phyloP scores from a whole-genome alignment of 768 basidiomycete genomes.

The Gymnopilus dilepis region DNA sequence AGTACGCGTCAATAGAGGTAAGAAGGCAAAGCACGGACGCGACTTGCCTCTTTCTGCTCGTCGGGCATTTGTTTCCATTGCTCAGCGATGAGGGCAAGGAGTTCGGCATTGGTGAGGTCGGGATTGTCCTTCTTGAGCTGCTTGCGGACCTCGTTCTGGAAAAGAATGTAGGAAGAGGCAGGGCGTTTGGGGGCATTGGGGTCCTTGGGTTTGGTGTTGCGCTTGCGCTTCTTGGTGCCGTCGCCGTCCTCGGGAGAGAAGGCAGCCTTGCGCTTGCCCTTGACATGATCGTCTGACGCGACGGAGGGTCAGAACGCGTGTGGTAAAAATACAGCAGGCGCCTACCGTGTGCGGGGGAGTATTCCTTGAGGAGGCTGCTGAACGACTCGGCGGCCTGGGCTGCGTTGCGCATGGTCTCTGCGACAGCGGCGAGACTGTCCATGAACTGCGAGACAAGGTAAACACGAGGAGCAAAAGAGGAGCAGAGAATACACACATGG shows the following conservation, averaged over 20 bases:
- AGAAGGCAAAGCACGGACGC: conserved; percentile 16
- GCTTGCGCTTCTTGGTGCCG: conserved; percentile 58
- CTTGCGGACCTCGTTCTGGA: conserved; percentile 89
- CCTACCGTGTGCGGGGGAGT: conserved; percentile 29
- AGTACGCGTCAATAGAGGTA: conserved; percentile 12
- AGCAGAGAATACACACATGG: conserved; percentile 33
- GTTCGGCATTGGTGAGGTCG: conserved; percentile 68
- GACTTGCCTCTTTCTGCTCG: conserved; percentile 76
- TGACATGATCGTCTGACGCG: conserved; percentile 27
- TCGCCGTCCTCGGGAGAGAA: conserved; percentile 43
- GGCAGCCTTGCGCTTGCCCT: conserved; percentile 62
- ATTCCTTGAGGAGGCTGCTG: conserved; percentile 51
- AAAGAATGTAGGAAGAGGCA: conserved; percentile 90
- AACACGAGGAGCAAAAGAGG: conserved; percentile 14
- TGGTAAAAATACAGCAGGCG: conserved; percentile 12
- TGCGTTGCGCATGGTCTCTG: conserved; percentile 66
- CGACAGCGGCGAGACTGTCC: conserved; percentile 57
- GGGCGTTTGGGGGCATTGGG: conserved; percentile 96
- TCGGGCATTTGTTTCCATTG: conserved; percentile 74
- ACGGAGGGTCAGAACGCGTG: conserved; percentile 21
- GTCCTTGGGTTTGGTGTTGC: conserved; percentile 76
- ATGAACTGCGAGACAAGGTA: conserved; percentile 50
- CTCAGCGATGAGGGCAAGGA: conserved; percentile 72
- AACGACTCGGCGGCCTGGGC: conserved; percentile 66
- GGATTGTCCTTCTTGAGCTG: conserved; percentile 72